Base-by-base conservation (phyloP, 768 basidiomycete genomes). In the Lactarius evosmus region DNA sequence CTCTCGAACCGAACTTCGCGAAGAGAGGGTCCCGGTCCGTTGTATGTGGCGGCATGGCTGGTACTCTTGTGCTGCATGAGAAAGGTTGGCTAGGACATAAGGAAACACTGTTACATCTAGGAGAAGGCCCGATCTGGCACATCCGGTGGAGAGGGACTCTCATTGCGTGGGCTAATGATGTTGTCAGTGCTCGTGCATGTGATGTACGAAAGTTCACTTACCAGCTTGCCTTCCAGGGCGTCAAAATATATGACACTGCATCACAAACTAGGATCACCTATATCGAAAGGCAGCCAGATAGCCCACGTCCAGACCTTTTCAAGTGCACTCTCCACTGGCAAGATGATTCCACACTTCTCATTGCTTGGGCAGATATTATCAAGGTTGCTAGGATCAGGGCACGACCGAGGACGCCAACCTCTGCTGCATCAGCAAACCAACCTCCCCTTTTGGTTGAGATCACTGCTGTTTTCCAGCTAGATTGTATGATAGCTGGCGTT, bases 21-120 rank as follows among this genome's bases (percentile, higher is more conserved):
- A 91, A 89, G 75, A 84, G 83, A 56, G 80, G 82, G 40, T 84
- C 89, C 8, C 82, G 93, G 25, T 83, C 89, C 0, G 88, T 97
- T 69, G 89, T 97, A 12, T 93, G 89, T 60, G 97, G 96, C 25
- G 97, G 97, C 9, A 82, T 96, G 82, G 89, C 92, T 0, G 96
- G 97, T 4, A 85, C 81, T 25, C 77, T 99, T 30, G 79, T 91
- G n/a, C 70, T 97, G 69, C 85, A 91, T 67, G 96, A 98, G 78
- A 98, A 97, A 72, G 92, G 95, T 7, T 98, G 97, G 95, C 76
- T 98, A 1, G 95, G 96, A 0, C 91, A 97, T 70, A 97, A 92
- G 71, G 95, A 96, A 73, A 91, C 88, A 0, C 74, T 88, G 7
- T 73, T 97, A 22, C 88, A 94, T 71, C 79, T 78, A 38, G 91